phyloP scores from a whole-genome alignment of 768 basidiomycete species.

The Auricularia cornea region DNA sequence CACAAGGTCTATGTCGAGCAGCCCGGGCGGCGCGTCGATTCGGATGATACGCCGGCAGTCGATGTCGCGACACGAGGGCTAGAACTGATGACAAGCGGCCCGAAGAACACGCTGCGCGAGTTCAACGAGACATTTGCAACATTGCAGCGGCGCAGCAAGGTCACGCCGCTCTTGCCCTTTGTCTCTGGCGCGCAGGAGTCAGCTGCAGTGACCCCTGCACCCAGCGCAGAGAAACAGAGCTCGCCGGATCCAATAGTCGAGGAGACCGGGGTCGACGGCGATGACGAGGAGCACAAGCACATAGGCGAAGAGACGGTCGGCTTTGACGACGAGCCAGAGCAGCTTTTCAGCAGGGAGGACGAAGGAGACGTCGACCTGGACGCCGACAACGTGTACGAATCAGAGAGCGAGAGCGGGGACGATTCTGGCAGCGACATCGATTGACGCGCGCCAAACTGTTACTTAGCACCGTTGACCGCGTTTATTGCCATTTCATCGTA shows the following conservation, averaged over 20 bases:
- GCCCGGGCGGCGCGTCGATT: slow-evolving; percentile 14
- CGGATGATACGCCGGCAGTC: slow-evolving; percentile 8
- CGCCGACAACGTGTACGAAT: background rate
- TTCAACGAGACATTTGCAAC: slow-evolving; percentile 18
- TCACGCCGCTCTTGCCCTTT: background rate
- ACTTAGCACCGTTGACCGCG: too few species aligned
- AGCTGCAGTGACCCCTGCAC: background rate
- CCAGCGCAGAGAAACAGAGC: background rate
- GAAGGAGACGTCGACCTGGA: background rate
- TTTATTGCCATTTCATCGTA: too few species aligned
- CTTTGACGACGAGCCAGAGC: background rate
- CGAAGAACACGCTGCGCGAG: slow-evolving; percentile 11
- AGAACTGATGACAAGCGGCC: background rate
- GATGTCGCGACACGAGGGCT: slow-evolving; percentile 4
- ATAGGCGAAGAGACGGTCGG: background rate
- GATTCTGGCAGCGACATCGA: too few species aligned
- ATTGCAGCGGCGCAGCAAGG: slow-evolving; percentile 12
- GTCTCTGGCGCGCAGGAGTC: background rate
- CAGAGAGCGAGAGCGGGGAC: background rate
- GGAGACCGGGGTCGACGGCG: background rate
- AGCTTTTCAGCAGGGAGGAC: background rate
- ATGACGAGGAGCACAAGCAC: background rate
- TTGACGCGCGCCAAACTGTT: too few species aligned
- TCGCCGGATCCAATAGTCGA: background rate
- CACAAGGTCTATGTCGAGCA: slow-evolving; percentile 17